Conservation (phyloP, 495 filamentous ascomycete genomes). For the Daldinia loculata region DNA sequence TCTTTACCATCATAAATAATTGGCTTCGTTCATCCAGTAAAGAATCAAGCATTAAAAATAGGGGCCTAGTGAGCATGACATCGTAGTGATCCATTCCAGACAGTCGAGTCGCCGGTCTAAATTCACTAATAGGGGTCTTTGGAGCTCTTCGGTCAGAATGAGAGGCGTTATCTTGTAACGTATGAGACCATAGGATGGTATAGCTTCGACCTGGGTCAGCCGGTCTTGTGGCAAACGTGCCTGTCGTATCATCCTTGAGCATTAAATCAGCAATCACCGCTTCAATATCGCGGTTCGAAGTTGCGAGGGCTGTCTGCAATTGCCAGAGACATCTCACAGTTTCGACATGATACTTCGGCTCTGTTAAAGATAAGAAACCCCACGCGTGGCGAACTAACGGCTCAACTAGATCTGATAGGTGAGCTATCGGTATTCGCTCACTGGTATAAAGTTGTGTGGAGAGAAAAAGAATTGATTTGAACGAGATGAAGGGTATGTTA, state of each 20-base stretch:
- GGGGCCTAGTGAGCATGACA: constrained; percentile 79
- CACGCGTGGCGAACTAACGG: constrained; percentile 76
- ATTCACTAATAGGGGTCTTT: constrained; percentile 61
- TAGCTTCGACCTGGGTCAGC: constrained; percentile 71
- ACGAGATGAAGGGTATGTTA: constrained; percentile 55
- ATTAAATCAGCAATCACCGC: constrained; percentile 81
- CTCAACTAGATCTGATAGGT: constrained; percentile 71
- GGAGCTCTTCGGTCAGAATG: constrained; percentile 56
- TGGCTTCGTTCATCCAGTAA: constrained; percentile 77
- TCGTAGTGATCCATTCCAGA: constrained; percentile 64
- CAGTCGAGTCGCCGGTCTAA: constrained; percentile 56
- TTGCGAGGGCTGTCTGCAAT: constrained; percentile 70
- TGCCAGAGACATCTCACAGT: constrained; percentile 86
- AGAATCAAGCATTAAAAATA: constrained; percentile 84
- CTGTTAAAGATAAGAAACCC: constrained; percentile 78
- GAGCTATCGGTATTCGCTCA: constrained; percentile 61
- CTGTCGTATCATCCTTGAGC: constrained; percentile 61
- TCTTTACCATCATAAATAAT: constrained; percentile 75
- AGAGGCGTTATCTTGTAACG: constrained; percentile 66
- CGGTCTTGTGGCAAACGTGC: constrained; percentile 59
- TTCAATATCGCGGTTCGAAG: constrained; percentile 69
- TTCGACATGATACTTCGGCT: constrained; percentile 93
- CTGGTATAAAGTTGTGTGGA: constrained; percentile 69
- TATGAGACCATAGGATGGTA: constrained; percentile 81
- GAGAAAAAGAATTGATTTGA: constrained; percentile 69